Evolutionary conservation across 257 asterid genomes (phyloP), one percentile per base, ranked within the genome.

Genomic region (Forsythia suspensa): DNA sequence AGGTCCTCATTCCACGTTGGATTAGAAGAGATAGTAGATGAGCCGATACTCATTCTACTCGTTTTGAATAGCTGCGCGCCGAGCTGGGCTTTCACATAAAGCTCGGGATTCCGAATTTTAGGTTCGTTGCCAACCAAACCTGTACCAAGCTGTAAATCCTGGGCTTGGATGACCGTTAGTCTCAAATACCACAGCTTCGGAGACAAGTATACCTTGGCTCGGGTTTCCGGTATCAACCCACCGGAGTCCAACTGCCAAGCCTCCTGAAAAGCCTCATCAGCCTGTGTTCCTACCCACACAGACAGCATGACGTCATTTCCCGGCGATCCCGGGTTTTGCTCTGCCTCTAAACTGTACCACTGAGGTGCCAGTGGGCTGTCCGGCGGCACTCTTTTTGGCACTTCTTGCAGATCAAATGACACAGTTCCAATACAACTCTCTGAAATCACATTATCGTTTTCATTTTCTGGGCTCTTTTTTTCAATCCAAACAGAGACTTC

Each of bases 161-260:
- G 98, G 95, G 97, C 91, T 91, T 94, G 97, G 92, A 94, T 94
- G 82, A 94, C 97, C 92, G 97, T 92, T 92, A 94, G 88, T 11
- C 97, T 89, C 83, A 94, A 83, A 83, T 94, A 94, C 98, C 98
- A 94, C 75, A 92, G 97, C 95, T 88, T 94, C 79, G 98, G 98
- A 73, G 98, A 92, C 70, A 94, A 74, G 87, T 94, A 94, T 2
- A 94, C 97, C 82, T 92, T 91, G 79, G 98, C 94, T 90, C 97
- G 96, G 85, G 97, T 94, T 80, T 92, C 97, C 81, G 97, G 96
- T 70, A 94, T 87, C 85, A 92, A 38, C 1, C 98, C 98, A 37
- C 97, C 98, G 86, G 98, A 92, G 77, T 94, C 97, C 7, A 97
- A 94, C 82, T 90, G 98, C 98, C 98, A 94, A 0, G 98, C 98